Evolutionary conservation across 2,329 filamentous ascomycete species (phyloP), one percentile per base, ranked within the genome.

Genomic region (Monosporascus sp.): DNA sequence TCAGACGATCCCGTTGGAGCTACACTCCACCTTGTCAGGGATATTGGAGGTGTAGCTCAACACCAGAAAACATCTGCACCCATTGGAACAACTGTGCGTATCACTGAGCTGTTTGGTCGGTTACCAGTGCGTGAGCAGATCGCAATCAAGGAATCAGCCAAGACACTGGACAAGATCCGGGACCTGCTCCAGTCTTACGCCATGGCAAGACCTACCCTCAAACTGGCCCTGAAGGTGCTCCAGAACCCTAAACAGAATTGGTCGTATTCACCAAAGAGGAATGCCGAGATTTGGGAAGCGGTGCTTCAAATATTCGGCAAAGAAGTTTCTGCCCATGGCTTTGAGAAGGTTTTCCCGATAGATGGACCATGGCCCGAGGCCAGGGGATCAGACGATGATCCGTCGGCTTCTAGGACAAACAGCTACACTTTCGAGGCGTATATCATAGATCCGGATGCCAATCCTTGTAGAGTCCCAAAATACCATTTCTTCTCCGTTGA

Each of bases 401-500:
- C 46, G 9, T 22, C 26, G 3, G 4, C 9, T 16, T n/a, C 19
- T n/a, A 19, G 38, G 7, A 48, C 45, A 49, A 7, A 20, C 17
- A 20, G 70, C 56, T 81, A 82, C 50, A 61, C 70, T 1, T 67
- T 90, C 9, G 74, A 83, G 50, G 83, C 81, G 1, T 78, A 85
- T 49, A 62, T 91, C 0, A 83, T 86, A 1, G 79, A 68, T 34
- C 71, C 73, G 3, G 71, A 75, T 52, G 77, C 79, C 19, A 70
- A 79, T 34, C 47, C 61, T 2, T 63, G 68, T 2, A 75, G 69
- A n/a, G 59, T 82, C 36, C 71, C 73, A 6, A 78, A 73, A n/a
- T 76, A 79, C 0, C 69, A 78, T 5, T 91, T 85, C 64, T 70
- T 91, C 34, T 88, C 86, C 0, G 75, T 92, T 22, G 87, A 92